Evolutionary conservation across 352 stramenopile genomes (phyloP).

Genomic region (Halophytophthora batemanensis): DNA sequence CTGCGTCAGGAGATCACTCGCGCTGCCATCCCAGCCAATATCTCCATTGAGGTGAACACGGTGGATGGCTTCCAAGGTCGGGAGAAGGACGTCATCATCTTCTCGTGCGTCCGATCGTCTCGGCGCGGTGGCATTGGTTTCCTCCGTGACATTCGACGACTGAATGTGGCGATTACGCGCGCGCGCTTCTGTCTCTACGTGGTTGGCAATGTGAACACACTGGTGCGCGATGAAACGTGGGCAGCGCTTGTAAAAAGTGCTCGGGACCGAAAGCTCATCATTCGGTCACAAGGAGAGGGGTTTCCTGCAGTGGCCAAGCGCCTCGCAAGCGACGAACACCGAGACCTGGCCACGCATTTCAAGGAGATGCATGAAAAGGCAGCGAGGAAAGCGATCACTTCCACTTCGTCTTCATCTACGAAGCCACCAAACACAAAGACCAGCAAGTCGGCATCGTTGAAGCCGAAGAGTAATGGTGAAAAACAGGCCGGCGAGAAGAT

Average conservation of each 20-base stretch:
- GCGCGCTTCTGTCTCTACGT: slow-evolving; percentile 88
- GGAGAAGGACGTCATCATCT: slow-evolving; percentile 99
- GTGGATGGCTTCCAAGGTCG: slow-evolving; percentile 98
- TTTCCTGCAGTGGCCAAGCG: slow-evolving; percentile 44
- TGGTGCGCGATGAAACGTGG: slow-evolving; percentile 80
- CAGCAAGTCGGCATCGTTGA: slow-evolving; percentile 2
- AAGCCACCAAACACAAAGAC: slow-evolving; percentile 15
- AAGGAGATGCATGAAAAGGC: slow-evolving; percentile 71
- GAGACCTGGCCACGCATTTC: slow-evolving; percentile 48
- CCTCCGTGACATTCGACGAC: slow-evolving; percentile 83
- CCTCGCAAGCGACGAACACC: slow-evolving; percentile 38
- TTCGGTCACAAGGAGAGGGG: slow-evolving; percentile 37
- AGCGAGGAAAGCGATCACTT: slow-evolving; percentile 26
- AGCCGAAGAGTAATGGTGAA: slow-evolving; percentile 1
- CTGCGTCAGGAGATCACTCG: slow-evolving; percentile 65
- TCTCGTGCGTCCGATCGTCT: slow-evolving; percentile 93
- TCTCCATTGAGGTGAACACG: slow-evolving; percentile 94
- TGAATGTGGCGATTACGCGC: slow-evolving; percentile 91
- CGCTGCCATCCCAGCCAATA: slow-evolving; percentile 37
- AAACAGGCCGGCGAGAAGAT: slow-evolving; percentile 1
- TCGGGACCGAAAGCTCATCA: slow-evolving; percentile 57
- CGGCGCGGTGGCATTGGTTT: slow-evolving; percentile 84
- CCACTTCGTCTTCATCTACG: neutral
- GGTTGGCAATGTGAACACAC: slow-evolving; percentile 72
- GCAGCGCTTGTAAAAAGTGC: slow-evolving; percentile 72